Percentiles rank a stretch among this genome's conserved stretches.
These are phyloP conservation scores for Parsonsia alboflavescens DNA, from an alignment of 257 asterid genomes.

Conservation along the genomic window DNA sequence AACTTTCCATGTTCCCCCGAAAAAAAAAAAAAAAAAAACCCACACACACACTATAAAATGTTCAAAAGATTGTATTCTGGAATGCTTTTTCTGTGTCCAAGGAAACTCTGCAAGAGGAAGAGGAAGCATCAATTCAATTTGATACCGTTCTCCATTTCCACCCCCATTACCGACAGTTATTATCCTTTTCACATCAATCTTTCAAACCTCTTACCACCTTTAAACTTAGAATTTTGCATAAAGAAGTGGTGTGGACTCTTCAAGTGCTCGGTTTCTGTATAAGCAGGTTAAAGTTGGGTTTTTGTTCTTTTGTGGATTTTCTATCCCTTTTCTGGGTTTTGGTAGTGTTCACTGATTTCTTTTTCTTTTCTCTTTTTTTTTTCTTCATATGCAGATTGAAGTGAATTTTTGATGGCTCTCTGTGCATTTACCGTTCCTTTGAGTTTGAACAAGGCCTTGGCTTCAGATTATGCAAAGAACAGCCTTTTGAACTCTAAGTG, in stretches of 20 bases:
- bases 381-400: neutral
- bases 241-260: constrained; percentile 4
- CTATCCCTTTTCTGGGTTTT: constrained; percentile 12
- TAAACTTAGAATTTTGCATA: neutral
- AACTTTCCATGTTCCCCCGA: neutral
- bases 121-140: neutral
- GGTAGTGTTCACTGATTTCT: constrained; percentile 6
- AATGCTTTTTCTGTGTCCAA: neutral
- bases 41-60: neutral
- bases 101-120: neutral
- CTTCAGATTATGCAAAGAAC: constrained; percentile 35
- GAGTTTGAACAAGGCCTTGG: constrained; percentile 38
- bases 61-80: neutral
- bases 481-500: constrained; percentile 33
- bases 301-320: constrained; percentile 1
- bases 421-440: constrained; percentile 56
- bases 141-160: constrained; percentile 3
- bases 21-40: too few species aligned
- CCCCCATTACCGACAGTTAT: constrained; percentile 3
- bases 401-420: constrained; percentile 45
- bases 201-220: neutral
- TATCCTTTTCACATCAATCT: neutral
- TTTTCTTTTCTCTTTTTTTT: neutral
- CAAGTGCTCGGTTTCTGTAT: neutral
- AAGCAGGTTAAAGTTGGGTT: constrained; percentile 1